Evolutionary conservation across 179 eudicot species (phyloP), one percentile per base, ranked within the genome.

Genomic region (Pouteria campechiana): DNA sequence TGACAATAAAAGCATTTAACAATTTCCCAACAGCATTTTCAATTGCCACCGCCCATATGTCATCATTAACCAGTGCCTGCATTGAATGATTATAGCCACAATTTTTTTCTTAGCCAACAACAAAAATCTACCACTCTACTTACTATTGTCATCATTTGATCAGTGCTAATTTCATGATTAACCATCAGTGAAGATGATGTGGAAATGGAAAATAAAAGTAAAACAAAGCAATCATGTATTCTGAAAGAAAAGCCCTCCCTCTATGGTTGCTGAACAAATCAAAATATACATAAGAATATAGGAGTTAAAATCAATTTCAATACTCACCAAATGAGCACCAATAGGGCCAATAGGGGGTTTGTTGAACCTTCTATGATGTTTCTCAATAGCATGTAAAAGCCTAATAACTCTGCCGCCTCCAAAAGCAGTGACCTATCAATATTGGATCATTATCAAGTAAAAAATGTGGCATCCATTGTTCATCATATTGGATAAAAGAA

Each of bases 311-410:
- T 30, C 14, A 32, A 30, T 48, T 21, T 39, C 12, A 11, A 29
- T 38, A 57, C 79, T 66, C 44, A 92, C 99, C 94, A 92, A 32
- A 63, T 87, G 96, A 17, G 72, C 69, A 13, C 99, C 99, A 25
- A 92, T 75, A 6, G 99, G 99, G 44, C 99, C 99, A 64, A 92
- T 87, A 13, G 99, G 99, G 9, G 99, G 81, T 53, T 57, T 67
- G 37, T 54, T 69, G 61, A 92, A 92, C 55, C 57, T 68, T 25
- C 50, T 60, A 49, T 73, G 72, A 41, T 80, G 73, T 39, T 74
- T 72, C 74, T 92, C 99, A 39, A 92, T 75, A 29, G 63, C 68
- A 43, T 61, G 69, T 53, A 92, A 65, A 51, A 92, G 99, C 56
- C 37, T 54, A 47, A 65, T 61, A 37, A 87, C 96, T 44, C 57